Evolutionary conservation across 768 basidiomycete genomes (phyloP), one percentile per base, ranked within the genome.

Genomic region (Scleroderma bovista): DNA sequence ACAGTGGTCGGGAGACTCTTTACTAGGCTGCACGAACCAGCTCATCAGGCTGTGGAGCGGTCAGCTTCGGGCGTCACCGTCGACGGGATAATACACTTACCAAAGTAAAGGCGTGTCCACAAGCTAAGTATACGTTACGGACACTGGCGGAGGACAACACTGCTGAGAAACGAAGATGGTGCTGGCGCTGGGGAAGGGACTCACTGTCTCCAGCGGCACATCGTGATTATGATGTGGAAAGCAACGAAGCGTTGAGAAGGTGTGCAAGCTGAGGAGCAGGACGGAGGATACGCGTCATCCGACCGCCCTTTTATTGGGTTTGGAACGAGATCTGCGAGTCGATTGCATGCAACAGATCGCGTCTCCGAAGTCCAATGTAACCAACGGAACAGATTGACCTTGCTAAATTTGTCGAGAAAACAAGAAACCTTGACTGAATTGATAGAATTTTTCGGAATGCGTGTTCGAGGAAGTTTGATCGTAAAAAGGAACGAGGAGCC

Each of bases 191-290:
- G 2, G 10, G 5, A 17, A 36, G 19, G 19, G 4, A 72, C 77
- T 64, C 57, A 81, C 80, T 74, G 77, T 68, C 80, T 76, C 60
- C 67, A 72, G 58, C 69, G 70, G 64, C 80, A 81, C 80, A 81
- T 81, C 15, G 31, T 64, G 45, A 9, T 29, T 29, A 9, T 29
- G 26, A 29, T 29, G 46, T 41, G 34, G 33, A 11, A 51, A 12
- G 40, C 23, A 46, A 40, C 50, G 40, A 32, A 22, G 26, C 4
- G 38, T 34, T 15, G 36, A 13, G 42, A 39, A 40, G 48, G 38
- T n/a, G 36, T 29, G 41, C 2, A 46, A 31, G 36, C 41, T 32
- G 47, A 48, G 29, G 29, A 41, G 46, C 40, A 47, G 45, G 41
- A 45, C 33, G 53, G 59, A 42, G 43, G 50, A 51, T 44, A 26